Evolutionary conservation across 805 yeast species (phyloP), one percentile per base, ranked within the genome.

Genomic region (Yamadazyma paraphyllophila): DNA sequence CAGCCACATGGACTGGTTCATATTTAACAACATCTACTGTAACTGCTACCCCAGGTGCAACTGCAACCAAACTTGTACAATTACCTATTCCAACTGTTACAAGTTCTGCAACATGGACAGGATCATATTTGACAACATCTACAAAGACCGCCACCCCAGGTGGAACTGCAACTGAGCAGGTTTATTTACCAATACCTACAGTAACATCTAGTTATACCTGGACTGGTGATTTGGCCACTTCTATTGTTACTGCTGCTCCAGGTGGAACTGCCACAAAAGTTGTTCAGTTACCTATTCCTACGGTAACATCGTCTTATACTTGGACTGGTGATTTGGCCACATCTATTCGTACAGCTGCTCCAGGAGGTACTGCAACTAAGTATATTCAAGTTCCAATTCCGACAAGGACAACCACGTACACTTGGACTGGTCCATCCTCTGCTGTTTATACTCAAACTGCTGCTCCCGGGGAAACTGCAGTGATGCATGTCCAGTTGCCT

Each of bases 401-500:
- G 1, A 24, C 32, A 8, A n/a, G 5, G 13, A 31, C 51, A 6
- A 55, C 56, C 3, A 58, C 58, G 2, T 47, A 47, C 13, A 55
- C 65, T 15, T 55, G 55, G 50, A 49, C 59, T 17, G 62, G 57
- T 8, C 13, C 59, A 1, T 41, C 51, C 1, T 53, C 62, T 10
- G 12, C 46, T 13, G 41, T 46, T 8, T 42, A 53, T 1, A 34
- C 13, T 7, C 40, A 20, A 13, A 46, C 51, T 9, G 31, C 31
- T 29, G 8, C 13, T 11, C 31, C 31, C 4, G 31, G 31, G 11
- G 31, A 29, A 29, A 29, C 49, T 17, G 50, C 17, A 17, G 41
- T 41, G 3, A 45, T 50, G 7, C 17, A 42, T 15, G 53, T 56
- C 1, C 49, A 53, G 3, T 50, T 51, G 11, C 62, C 62, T 7